Conservation (phyloP, 2,329 filamentous ascomycete species). For the Aspergillus jensenii region DNA sequence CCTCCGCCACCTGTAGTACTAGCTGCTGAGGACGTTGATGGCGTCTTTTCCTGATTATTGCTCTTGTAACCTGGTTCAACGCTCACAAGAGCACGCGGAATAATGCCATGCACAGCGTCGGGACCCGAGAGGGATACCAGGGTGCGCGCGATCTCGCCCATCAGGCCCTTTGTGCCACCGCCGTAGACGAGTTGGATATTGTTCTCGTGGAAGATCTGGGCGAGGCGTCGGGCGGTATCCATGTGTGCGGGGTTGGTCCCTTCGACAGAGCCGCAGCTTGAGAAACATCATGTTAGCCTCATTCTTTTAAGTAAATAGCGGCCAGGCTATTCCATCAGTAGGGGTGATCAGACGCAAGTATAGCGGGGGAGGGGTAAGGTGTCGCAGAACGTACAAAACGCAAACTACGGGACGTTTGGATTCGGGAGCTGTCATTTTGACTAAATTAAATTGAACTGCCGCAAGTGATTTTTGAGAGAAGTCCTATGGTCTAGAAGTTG, state of each 20-base stretch:
- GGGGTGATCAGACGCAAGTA: not conserved
- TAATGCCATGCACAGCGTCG: constrained; percentile 83
- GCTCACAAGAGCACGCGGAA: constrained; percentile 78
- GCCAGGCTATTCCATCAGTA: not conserved
- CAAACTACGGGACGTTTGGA: constrained; percentile 9
- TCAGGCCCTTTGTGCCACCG: constrained; percentile 88
- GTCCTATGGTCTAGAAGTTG: not conserved
- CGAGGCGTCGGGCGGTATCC: constrained; percentile 74
- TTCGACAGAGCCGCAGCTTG: constrained; percentile 74
- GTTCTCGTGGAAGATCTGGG: constrained; percentile 68
- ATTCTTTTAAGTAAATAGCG: not conserved
- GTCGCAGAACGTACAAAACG: constrained; percentile 5
- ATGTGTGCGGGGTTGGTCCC: constrained; percentile 74
- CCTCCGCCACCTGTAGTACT: constrained; percentile 37
- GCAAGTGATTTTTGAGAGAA: not conserved
- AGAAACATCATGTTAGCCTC: not conserved
- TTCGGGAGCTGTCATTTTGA: not conserved
- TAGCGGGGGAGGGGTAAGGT: constrained; percentile 5
- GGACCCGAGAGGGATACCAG: constrained; percentile 82
- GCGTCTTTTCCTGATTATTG: constrained; percentile 10
- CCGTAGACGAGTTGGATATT: constrained; percentile 89
- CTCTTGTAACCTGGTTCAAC: constrained; percentile 57
- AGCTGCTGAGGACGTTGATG: constrained; percentile 22
- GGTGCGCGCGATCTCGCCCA: constrained; percentile 89
- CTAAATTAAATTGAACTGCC: not conserved